Percentiles rank a stretch among this genome's conserved stretches.
Evolutionary conservation across 345 rosid species (phyloP).

Genomic region (Camelina neglecta): DNA sequence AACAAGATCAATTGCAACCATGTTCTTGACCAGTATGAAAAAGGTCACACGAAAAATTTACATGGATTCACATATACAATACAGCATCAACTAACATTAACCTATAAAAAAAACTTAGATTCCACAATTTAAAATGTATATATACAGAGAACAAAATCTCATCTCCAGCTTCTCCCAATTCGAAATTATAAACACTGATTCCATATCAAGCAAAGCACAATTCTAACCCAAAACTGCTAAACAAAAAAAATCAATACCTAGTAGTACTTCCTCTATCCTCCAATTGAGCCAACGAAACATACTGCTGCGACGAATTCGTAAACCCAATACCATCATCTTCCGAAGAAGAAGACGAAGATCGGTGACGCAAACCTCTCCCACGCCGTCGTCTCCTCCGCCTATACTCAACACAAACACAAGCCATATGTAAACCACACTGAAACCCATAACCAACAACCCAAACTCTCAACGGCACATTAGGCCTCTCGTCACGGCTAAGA

Average conservation of each 20-base stretch:
- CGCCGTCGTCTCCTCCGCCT: conserved; percentile 58
- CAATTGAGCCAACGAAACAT: conserved; percentile 64
- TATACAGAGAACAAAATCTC: conserved; percentile 10
- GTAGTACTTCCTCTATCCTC: conserved; percentile 56
- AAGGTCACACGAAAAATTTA: not conserved
- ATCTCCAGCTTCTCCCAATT: conserved; percentile 4
- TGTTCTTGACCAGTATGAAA: not conserved
- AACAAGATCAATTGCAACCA: conserved; percentile 11
- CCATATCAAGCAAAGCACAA: conserved; percentile 19
- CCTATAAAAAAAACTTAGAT: conserved; percentile 7
- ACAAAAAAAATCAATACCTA: conserved; percentile 50
- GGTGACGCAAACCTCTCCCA: conserved; percentile 41
- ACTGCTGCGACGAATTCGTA: conserved; percentile 48
- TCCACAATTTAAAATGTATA: conserved; percentile 16
- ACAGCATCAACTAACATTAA: conserved; percentile 33
- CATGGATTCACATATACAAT: conserved; percentile 33
- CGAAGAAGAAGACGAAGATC: conserved; percentile 30
- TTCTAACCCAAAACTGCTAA: not conserved
- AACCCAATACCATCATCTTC: conserved; percentile 48
- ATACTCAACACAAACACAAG: conserved; percentile 74
- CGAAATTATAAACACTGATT: not conserved
- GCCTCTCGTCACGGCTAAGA: conserved; percentile 65
- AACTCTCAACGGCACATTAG: conserved; percentile 70
- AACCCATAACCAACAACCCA: conserved; percentile 82
- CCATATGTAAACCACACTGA: conserved; percentile 79